These are phyloP conservation scores for Coccomyxa sp. DNA, from an alignment of 139 green algal genomes.

Conservation along the genomic window DNA sequence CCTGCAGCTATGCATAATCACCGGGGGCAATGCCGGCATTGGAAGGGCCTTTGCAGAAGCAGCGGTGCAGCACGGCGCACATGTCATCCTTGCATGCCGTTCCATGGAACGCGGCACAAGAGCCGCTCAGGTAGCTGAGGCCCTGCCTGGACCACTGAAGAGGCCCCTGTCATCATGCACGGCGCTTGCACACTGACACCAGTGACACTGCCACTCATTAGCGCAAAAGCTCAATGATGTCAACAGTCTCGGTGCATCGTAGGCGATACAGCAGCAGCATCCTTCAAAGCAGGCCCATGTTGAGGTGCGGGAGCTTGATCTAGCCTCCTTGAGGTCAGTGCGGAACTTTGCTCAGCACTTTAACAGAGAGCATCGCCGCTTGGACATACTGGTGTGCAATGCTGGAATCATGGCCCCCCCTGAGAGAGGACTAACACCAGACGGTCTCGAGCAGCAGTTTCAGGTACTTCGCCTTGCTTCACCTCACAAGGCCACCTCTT, in stretches of 20 bases:
- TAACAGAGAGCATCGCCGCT: conserved; percentile 2
- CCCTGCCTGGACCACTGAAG: neutral
- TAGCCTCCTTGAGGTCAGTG: conserved; percentile 48
- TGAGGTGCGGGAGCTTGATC: conserved; percentile 41
- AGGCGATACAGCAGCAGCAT: neutral
- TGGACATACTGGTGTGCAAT: conserved; percentile 63
- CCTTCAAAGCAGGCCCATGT: neutral
- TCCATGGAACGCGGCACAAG: neutral
- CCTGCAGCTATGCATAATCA: conserved; percentile 18
- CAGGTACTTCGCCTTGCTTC: no score
- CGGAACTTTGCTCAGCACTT: conserved; percentile 38
- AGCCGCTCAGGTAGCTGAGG: conserved; percentile 1
- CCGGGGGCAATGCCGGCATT: conserved; percentile 30
- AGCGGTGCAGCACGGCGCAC: conserved; percentile 6
- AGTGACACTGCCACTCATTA: no score
- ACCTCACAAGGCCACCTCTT: no score
- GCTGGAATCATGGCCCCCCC: conserved; percentile 65
- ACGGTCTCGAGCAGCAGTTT: conserved; percentile 32
- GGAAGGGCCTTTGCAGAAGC: conserved; percentile 18
- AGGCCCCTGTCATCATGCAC: no score
- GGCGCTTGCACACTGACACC: no score
- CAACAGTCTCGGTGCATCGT: no score
- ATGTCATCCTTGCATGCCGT: conserved; percentile 31
- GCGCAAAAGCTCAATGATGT: no score
- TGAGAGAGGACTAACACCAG: conserved; percentile 21